Percentiles rank a stretch among this genome's conserved stretches.
Evolutionary conservation across 148 eudicot genomes (phyloP).

Genomic region (Rhododendron vialii): DNA sequence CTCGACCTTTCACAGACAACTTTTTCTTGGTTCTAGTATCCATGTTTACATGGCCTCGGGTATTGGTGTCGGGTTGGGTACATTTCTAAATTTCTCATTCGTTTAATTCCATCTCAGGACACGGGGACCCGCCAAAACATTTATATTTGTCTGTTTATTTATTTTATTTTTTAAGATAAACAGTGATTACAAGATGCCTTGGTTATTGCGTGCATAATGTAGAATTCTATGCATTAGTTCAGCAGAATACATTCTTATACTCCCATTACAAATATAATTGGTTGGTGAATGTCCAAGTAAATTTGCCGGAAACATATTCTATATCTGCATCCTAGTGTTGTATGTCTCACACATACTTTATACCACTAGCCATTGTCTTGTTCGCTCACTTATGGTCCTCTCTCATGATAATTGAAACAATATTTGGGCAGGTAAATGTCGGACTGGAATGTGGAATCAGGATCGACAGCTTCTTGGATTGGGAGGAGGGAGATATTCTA

Average conservation of each 20-base stretch:
- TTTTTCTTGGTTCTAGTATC: not conserved
- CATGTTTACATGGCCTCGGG: not conserved
- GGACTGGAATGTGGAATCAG: slow-evolving; percentile 96
- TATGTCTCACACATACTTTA: not conserved
- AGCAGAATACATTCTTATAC: not conserved
- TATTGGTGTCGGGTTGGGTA: not conserved
- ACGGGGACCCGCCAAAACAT: not conserved
- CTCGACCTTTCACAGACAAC: not conserved
- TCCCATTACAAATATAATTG: not conserved
- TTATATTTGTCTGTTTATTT: not conserved
- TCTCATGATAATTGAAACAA: not conserved
- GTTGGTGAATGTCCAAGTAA: not conserved
- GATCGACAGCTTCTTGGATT: slow-evolving; percentile 57
- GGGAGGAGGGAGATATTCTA: slow-evolving; percentile 64
- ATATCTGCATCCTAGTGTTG: not conserved
- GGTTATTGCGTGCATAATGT: not conserved
- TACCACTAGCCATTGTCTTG: not conserved
- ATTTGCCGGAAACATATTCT: not conserved
- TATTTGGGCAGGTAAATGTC: slow-evolving; percentile 58
- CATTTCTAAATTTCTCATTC: not conserved
- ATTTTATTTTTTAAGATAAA: not conserved
- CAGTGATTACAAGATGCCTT: not conserved
- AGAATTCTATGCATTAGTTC: not conserved
- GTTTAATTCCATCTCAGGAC: not conserved
- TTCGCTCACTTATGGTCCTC: not conserved